These are phyloP conservation scores for Guyanaporus albipodus DNA, from an alignment of 768 basidiomycete species.

Conservation along the genomic window DNA sequence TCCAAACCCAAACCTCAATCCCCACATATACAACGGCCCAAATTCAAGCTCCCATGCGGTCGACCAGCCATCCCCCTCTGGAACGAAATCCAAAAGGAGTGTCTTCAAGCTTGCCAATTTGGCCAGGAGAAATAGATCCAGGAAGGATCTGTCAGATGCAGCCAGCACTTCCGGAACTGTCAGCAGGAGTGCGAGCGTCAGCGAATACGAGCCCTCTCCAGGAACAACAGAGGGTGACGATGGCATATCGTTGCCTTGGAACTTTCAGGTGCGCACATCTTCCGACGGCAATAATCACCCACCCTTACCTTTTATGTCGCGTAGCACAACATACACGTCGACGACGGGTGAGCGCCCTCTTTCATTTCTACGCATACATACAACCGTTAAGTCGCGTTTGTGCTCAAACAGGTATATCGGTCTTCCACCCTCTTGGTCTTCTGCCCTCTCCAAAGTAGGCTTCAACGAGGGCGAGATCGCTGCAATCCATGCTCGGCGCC, in stretches of 20 bases:
- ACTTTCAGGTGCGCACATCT: slow-evolving; percentile 54
- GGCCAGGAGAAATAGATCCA: slow-evolving; percentile 31
- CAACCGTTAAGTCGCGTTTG: neutral
- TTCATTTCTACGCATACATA: slow-evolving; percentile 1
- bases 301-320: slow-evolving; percentile 1
- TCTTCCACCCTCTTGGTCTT: slow-evolving; percentile 71
- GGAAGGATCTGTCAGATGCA: slow-evolving; percentile 26
- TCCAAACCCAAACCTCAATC: slow-evolving; percentile 4
- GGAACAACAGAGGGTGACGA: slow-evolving; percentile 43
- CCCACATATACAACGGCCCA: slow-evolving; percentile 16
- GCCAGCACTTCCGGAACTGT: slow-evolving; percentile 13
- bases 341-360: slow-evolving; percentile 55
- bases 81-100: slow-evolving; percentile 26
- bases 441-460: slow-evolving; percentile 55
- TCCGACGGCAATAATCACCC: neutral
- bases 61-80: neutral
- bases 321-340: slow-evolving; percentile 79
- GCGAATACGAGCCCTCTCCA: slow-evolving; percentile 6
- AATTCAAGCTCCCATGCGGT: slow-evolving; percentile 14
- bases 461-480: slow-evolving; percentile 69
- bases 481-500: slow-evolving; percentile 45
- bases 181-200: slow-evolving; percentile 10
- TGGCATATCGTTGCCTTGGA: slow-evolving; percentile 66
- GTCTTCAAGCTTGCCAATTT: slow-evolving; percentile 37
- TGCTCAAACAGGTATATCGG: slow-evolving; percentile 47